phyloP scores from a whole-genome alignment of 2,329 filamentous ascomycete genomes.

The Penicillium sp. region DNA sequence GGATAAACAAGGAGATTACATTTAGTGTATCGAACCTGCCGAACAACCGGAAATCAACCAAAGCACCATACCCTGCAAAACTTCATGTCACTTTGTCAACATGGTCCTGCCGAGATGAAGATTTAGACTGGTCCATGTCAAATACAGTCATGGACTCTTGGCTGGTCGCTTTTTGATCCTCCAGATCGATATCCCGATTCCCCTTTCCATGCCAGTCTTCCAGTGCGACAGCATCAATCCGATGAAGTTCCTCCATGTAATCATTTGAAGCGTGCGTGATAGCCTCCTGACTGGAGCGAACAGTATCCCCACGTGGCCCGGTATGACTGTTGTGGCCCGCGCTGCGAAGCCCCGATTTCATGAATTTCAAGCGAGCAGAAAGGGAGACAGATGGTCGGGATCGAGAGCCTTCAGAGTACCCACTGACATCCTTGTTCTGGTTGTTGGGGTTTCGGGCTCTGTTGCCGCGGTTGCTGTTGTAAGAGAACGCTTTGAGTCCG shows the following conservation, averaged over 20 bases:
- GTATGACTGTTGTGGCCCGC: neutral
- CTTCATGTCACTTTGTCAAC: neutral
- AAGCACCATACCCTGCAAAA: neutral
- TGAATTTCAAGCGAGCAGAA: conserved; percentile 13
- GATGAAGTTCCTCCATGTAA: conserved; percentile 11
- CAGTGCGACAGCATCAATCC: conserved; percentile 13
- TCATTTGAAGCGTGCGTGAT: conserved; percentile 19
- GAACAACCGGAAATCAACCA: no score
- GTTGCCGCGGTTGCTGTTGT: conserved; percentile 28
- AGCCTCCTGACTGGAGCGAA: conserved; percentile 21
- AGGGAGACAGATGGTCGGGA: conserved; percentile 24
- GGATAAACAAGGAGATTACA: no score
- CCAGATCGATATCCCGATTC: neutral
- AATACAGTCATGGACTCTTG: conserved; percentile 1
- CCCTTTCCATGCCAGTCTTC: conserved; percentile 15
- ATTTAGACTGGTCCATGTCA: neutral
- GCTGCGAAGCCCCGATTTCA: conserved; percentile 12
- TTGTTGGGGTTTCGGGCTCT: conserved; percentile 11
- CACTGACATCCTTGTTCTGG: conserved; percentile 21
- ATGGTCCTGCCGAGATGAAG: neutral
- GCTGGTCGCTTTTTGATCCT: conserved; percentile 8
- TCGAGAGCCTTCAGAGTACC: conserved; percentile 18
- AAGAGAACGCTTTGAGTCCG: conserved; percentile 30
- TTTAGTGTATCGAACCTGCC: no score
- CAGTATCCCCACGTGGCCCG: neutral